Conservation (phyloP, 2,329 filamentous ascomycete genomes). For the Ophiocordyceps sinensis region DNA sequence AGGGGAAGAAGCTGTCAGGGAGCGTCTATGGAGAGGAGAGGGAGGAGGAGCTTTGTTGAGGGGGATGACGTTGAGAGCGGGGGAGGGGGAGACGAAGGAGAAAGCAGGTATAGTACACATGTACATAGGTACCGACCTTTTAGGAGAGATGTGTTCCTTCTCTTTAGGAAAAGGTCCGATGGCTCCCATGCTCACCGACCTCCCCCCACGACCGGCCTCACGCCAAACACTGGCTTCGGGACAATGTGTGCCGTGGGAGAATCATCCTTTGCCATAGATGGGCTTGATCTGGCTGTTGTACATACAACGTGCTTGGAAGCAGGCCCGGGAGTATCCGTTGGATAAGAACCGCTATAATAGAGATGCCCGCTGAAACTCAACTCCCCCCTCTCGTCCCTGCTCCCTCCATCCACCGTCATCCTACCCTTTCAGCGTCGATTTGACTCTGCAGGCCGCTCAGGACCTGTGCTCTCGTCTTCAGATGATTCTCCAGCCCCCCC, state of each 20-base stretch:
- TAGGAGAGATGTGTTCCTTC: too few species aligned
- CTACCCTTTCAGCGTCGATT: slow-evolving; percentile 72
- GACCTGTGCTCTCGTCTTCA: slow-evolving; percentile 59
- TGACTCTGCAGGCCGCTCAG: slow-evolving; percentile 65
- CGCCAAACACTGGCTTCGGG: too few species aligned
- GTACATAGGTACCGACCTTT: too few species aligned
- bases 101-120: too few species aligned
- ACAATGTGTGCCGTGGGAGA: not conserved
- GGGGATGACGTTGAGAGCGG: not conserved
- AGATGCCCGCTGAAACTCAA: not conserved
- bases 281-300: too few species aligned
- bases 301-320: too few species aligned
- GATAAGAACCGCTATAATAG: not conserved
- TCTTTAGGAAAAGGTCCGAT: too few species aligned
- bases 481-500: slow-evolving; percentile 73
- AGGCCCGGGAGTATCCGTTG: not conserved
- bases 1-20: not conserved
- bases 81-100: not conserved
- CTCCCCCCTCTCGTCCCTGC: not conserved
- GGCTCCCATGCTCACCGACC: too few species aligned
- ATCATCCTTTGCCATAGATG: not conserved
- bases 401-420: slow-evolving; percentile 9
- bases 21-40: not conserved
- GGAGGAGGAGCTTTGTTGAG: not conserved
- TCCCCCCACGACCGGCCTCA: too few species aligned